Evolutionary conservation across 768 basidiomycete genomes (phyloP), one percentile per base, ranked within the genome.

Genomic region (Pulveroboletus ravenelii): DNA sequence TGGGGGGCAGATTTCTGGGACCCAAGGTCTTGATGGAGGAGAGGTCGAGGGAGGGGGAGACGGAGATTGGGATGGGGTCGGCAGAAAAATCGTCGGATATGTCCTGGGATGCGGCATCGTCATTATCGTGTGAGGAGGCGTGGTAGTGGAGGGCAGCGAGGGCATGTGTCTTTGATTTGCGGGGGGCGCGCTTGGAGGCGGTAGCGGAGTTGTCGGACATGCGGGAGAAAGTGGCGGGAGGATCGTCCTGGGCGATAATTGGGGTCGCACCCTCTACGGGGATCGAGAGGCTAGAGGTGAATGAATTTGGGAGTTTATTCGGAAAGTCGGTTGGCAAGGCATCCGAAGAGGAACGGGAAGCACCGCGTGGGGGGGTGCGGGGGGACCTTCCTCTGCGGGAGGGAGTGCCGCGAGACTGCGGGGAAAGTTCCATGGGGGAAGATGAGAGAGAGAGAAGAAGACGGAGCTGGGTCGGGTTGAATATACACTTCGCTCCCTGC

Each of bases 161-260:
- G 49, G 89, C 89, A 60, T 92, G 87, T 36, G 85, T 89, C 78
- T 93, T 93, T 59, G 89, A 91, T 77, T 91, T 91, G 67, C 90
- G 85, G 46, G 89, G 89, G 34, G 89, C 87, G 51, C 89, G 79
- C 69, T 77, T 80, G 36, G 77, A 69, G 58, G 81, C 78, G 42
- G 73, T 59, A 54, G 74, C 48, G 55, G 73, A 59, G 47, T 64
- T 67, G 54, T 74, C 70, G 47, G 67, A 62, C 48, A 48, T 51
- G 36, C 62, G 55, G 51, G 73, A 60, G 52, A 66, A 69, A 23
- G 71, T 56, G 47, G 70, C 55, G 46, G 61, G 57, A 50, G 69
- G 56, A 57, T 72, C 69, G 45, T 76, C 72, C 62, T 78, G 74
- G 29, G 73, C 60, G 50, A 80, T 75, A 70, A 87, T 80, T 49